phyloP scores from a whole-genome alignment of 176 grass and related monocot genomes.

The Avena atlantica region DNA sequence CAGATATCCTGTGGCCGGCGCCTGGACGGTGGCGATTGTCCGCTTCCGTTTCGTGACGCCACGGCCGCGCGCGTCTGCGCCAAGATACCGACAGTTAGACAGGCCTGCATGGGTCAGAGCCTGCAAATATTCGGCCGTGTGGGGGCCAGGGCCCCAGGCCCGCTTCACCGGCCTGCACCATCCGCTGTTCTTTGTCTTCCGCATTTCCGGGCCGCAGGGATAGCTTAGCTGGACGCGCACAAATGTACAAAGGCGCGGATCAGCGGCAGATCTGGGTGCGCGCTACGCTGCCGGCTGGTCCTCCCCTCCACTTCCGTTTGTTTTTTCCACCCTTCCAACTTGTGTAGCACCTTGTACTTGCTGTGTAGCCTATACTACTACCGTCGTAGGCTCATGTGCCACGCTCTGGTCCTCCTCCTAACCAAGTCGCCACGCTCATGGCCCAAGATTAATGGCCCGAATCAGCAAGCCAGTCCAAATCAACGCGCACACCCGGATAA shows the following conservation, averaged over 20 bases:
- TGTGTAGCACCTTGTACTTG: conserved; percentile 4
- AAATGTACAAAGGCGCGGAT: conserved; percentile 26
- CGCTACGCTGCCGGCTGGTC: background rate
- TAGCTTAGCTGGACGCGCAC: conserved; percentile 22
- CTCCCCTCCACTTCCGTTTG: background rate
- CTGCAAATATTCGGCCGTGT: conserved; percentile 1
- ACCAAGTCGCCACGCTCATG: background rate
- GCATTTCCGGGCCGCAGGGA: conserved; percentile 18
- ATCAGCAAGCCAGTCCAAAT: background rate
- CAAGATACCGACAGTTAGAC: background rate
- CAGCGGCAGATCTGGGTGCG: conserved; percentile 32
- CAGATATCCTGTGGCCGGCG: conserved; percentile 22
- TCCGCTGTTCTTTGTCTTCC: background rate
- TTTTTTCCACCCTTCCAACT: background rate
- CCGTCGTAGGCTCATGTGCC: background rate
- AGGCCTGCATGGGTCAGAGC: background rate
- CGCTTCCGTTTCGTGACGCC: background rate
- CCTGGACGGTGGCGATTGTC: conserved; percentile 48
- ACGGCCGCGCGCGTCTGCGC: background rate
- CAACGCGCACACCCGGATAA: background rate
- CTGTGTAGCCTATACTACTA: background rate
- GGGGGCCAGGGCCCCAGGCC: background rate
- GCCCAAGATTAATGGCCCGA: background rate
- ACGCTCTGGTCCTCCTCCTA: background rate
- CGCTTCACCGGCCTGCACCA: background rate